Evolutionary conservation across 768 basidiomycete species (phyloP).

Genomic region (Lactarius sp.): DNA sequence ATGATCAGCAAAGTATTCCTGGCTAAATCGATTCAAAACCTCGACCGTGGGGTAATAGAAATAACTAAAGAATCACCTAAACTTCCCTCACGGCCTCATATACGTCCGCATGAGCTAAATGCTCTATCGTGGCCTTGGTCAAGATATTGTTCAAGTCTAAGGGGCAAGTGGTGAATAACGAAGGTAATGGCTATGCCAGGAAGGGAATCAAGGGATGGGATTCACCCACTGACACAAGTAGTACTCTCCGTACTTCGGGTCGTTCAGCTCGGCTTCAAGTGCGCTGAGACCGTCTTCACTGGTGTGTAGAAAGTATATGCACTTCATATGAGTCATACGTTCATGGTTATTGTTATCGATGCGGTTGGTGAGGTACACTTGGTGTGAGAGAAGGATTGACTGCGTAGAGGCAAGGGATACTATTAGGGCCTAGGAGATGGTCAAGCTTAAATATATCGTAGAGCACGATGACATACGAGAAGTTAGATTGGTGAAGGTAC

Average conservation of each 20-base stretch:
- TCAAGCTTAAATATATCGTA: background rate
- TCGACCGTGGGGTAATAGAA: slow-evolving; percentile 17
- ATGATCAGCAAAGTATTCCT: slow-evolving; percentile 99
- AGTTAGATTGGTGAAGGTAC: slow-evolving; percentile 84
- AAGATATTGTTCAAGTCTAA: slow-evolving; percentile 94
- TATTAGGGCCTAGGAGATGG: slow-evolving; percentile 76
- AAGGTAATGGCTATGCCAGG: slow-evolving; percentile 11
- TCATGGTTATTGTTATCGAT: slow-evolving; percentile 93
- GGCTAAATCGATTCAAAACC: slow-evolving; percentile 11
- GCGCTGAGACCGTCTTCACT: slow-evolving; percentile 78
- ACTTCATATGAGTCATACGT: slow-evolving; percentile 94
- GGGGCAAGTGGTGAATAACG: slow-evolving; percentile 1
- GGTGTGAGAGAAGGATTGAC: slow-evolving; percentile 86
- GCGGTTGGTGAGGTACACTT: slow-evolving; percentile 96
- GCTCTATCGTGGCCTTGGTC: slow-evolving; percentile 85
- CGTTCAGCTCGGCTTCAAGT: slow-evolving; percentile 75
- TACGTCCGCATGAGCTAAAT: slow-evolving; percentile 90
- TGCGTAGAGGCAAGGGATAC: slow-evolving; percentile 94
- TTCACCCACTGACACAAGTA: slow-evolving; percentile 96
- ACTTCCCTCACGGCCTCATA: slow-evolving; percentile 96
- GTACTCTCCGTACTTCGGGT: slow-evolving; percentile 96
- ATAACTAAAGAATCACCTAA: slow-evolving; percentile 54
- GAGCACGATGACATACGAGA: slow-evolving; percentile 51
- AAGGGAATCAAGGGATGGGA: slow-evolving; percentile 35
- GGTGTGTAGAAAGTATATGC: slow-evolving; percentile 87